phyloP scores from a whole-genome alignment of 2,329 filamentous ascomycete species.

The Diaporthe humulicola region DNA sequence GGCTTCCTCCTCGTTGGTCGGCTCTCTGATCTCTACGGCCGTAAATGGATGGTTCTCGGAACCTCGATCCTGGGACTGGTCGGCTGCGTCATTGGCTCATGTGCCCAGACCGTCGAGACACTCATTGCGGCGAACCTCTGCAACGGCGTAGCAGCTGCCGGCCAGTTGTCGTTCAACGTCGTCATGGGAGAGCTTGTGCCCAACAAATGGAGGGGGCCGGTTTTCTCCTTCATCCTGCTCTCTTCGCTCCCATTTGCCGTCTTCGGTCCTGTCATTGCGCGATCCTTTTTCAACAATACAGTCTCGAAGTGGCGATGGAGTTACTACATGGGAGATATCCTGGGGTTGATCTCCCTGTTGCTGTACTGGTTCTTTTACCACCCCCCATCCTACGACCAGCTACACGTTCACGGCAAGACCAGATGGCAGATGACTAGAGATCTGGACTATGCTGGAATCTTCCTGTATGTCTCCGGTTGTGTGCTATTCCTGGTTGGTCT shows the following conservation, averaged over 20 bases:
- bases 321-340: conserved; percentile 7
- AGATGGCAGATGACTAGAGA: conserved; percentile 54
- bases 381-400: conserved; percentile 59
- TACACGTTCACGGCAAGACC: conserved; percentile 54
- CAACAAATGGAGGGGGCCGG: conserved; percentile 54
- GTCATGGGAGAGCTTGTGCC: conserved; percentile 59
- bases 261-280: conserved; percentile 61
- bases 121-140: conserved; percentile 54
- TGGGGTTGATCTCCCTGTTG: conserved; percentile 48
- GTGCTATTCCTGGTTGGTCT: conserved; percentile 51
- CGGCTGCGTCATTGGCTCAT: conserved; percentile 54
- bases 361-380: conserved; percentile 61
- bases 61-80: conserved; percentile 50
- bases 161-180: conserved; percentile 57
- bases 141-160: conserved; percentile 55
- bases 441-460: conserved; percentile 61
- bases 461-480: not conserved
- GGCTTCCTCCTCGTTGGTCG: conserved; percentile 57
- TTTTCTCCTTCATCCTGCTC: conserved; percentile 54
- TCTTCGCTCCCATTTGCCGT: conserved; percentile 56
- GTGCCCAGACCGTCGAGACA: conserved; percentile 50
- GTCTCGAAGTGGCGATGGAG: conserved; percentile 10
- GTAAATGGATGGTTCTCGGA: conserved; percentile 55
- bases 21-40: conserved; percentile 58
- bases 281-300: conserved; percentile 41